A percentile compares a stretch with the other conserved stretches of the same genome.
These are phyloP conservation scores for Arabidopsis lyrata DNA, from an alignment of 441 rosid genomes.

Conservation along the genomic window DNA sequence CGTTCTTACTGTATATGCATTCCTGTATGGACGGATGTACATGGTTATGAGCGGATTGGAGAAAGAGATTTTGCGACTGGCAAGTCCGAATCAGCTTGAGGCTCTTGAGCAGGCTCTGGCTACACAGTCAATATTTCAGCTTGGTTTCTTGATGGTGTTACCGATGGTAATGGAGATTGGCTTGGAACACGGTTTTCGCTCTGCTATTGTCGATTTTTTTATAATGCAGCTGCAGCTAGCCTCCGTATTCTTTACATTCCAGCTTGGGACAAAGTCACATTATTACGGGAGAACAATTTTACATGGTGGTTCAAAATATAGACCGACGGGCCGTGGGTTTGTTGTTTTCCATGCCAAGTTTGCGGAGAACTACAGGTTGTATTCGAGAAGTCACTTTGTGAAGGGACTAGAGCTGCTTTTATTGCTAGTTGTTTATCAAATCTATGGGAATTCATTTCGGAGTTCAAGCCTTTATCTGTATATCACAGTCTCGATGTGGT, in stretches of 20 bases:
- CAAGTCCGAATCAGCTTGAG: slow-evolving; percentile 63
- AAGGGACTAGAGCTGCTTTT: slow-evolving; percentile 88
- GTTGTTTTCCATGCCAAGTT: slow-evolving; percentile 94
- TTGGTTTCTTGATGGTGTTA: slow-evolving; percentile 79
- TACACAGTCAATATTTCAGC: slow-evolving; percentile 84
- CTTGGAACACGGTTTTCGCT: slow-evolving; percentile 88
- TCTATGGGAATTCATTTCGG: slow-evolving; percentile 74
- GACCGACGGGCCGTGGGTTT: slow-evolving; percentile 91
- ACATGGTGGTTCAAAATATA: slow-evolving; percentile 89
- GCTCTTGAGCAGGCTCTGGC: slow-evolving; percentile 91
- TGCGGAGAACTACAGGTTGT: slow-evolving; percentile 85
- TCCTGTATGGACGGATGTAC: slow-evolving; percentile 94
- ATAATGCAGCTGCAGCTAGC: slow-evolving; percentile 98
- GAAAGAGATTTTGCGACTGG: slow-evolving; percentile 61
- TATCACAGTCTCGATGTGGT: slow-evolving; percentile 91
- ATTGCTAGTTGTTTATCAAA: slow-evolving; percentile 70
- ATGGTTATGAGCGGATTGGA: slow-evolving; percentile 97
- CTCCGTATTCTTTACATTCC: slow-evolving; percentile 92
- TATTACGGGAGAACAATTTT: slow-evolving; percentile 90
- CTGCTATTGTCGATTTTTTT: slow-evolving; percentile 88
- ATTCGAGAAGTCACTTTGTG: slow-evolving; percentile 96
- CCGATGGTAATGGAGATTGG: slow-evolving; percentile 99
- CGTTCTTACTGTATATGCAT: slow-evolving; percentile 82
- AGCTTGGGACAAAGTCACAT: slow-evolving; percentile 97
- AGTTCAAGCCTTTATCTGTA: slow-evolving; percentile 72